phyloP scores from a whole-genome alignment of 2,329 filamentous ascomycete genomes.

The Apiospora saccharicola region DNA sequence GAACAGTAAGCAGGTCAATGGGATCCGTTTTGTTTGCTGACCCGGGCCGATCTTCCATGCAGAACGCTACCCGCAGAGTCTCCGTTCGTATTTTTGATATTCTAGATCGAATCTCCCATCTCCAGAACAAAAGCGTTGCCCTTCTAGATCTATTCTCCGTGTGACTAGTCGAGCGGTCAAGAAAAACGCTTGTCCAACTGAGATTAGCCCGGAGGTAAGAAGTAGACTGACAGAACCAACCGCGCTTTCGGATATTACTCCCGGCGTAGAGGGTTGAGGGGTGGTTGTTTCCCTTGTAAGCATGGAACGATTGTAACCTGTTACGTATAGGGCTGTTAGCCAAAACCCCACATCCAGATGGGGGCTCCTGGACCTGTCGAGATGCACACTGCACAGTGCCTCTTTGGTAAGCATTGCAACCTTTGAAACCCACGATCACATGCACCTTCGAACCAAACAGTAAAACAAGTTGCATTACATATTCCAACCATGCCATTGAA shows the following conservation, averaged over 20 bases:
- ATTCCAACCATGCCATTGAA: neutral
- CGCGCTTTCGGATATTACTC: neutral
- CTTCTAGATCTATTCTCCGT: neutral
- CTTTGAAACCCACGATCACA: neutral
- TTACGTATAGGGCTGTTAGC: slow-evolving; percentile 4
- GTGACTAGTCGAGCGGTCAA: neutral
- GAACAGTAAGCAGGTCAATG: neutral
- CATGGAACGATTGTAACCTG: neutral
- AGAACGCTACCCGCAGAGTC: neutral
- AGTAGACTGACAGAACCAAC: neutral
- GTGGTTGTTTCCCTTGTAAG: neutral
- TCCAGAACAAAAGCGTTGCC: neutral
- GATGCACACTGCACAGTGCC: neutral
- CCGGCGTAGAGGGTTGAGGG: neutral
- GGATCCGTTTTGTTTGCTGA: neutral
- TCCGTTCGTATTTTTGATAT: neutral
- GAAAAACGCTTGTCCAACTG: neutral
- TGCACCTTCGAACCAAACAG: neutral
- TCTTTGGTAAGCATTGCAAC: neutral
- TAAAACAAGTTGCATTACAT: neutral
- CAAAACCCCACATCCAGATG: neutral
- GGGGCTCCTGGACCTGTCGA: neutral
- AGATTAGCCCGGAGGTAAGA: neutral
- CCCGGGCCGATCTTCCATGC: neutral
- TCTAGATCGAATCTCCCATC: neutral